Evolutionary conservation across 225 moss, liverwort and hornwort genomes (phyloP).

Genomic region (Antitrichia curtipendula): DNA sequence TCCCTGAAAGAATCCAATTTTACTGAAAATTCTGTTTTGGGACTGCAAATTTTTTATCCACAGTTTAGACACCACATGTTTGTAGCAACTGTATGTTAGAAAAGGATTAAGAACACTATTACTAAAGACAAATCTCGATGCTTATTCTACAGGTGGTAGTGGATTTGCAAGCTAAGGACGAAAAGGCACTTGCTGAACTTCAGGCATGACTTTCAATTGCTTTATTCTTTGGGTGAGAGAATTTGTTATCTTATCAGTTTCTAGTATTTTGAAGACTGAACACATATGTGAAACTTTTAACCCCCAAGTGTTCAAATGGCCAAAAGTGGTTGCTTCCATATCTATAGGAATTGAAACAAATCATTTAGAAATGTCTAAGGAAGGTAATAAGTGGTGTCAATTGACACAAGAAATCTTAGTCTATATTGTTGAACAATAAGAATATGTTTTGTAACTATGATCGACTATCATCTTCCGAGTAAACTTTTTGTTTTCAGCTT

Average conservation of each 20-base stretch:
- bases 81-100: background rate
- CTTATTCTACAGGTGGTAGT: conserved; percentile 35
- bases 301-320: background rate
- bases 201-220: conserved; percentile 52
- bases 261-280: conserved; percentile 6
- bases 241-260: background rate
- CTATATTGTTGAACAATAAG: background rate
- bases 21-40: background rate
- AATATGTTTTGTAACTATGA: background rate
- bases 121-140: background rate
- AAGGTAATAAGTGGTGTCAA: background rate
- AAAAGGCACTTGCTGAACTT: conserved; percentile 28
- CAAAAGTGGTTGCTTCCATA: background rate
- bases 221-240: conserved; percentile 24
- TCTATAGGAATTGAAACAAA: background rate
- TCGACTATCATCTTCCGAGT: background rate
- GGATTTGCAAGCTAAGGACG: conserved; percentile 28
- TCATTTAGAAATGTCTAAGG: background rate
- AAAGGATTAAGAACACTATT: background rate
- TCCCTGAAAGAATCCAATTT: background rate
- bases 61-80: background rate
- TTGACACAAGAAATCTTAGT: background rate
- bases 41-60: background rate
- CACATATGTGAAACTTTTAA: background rate
- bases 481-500: background rate